Evolutionary conservation across 768 basidiomycete species (phyloP), one percentile per base, ranked within the genome.

Genomic region (Trichaptum fuscoviolaceum): DNA sequence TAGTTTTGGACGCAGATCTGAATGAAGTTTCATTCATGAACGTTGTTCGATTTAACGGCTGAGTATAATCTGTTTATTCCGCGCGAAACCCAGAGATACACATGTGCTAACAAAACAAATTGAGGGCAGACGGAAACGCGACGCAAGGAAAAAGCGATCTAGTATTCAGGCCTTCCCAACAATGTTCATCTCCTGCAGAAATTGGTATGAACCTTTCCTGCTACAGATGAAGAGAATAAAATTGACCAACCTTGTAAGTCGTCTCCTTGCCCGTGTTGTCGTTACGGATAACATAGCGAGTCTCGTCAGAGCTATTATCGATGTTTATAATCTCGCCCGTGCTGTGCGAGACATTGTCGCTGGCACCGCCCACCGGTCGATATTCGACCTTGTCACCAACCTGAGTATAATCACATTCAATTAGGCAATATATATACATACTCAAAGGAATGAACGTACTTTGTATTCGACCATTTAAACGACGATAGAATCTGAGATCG

Each of bases 201-300:
- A 30, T 30, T 30, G 8, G 2, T 8, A 30, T 30, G 2, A 30
- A 20, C 42, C 3, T 52, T 52, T 12, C 15, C 15, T 20, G 20
- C 15, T 5, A 12, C 42, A 52, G 12, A 20, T 12, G 3, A 4
- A 52, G 42, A 52, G 42, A 5, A 52, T 4, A 52, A 52, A 52
- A 52, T 4, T 52, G 20, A 52, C 64, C 9, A 36, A 77, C 81
- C 73, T 74, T 75, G 64, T 82, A 80, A 26, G 58, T 74, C 0
- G 80, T 81, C 8, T 62, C 71, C 72, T 82, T 83, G 6, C 77
- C 75, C 5, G 80, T 83, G n/a, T 80, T 79, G 62, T 77, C 75
- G 60, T 82, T 82, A 72, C 74, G 78, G 73, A 82, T 82, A 3
- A 74, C 70, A 67, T 77, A 81, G 65, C 73, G 72, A 1, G 67